A percentile compares a stretch with the other conserved stretches of the same genome.
These are phyloP conservation scores for Physcomitrium patens DNA, from an alignment of 225 moss, liverwort and hornwort species.

Conservation along the genomic window DNA sequence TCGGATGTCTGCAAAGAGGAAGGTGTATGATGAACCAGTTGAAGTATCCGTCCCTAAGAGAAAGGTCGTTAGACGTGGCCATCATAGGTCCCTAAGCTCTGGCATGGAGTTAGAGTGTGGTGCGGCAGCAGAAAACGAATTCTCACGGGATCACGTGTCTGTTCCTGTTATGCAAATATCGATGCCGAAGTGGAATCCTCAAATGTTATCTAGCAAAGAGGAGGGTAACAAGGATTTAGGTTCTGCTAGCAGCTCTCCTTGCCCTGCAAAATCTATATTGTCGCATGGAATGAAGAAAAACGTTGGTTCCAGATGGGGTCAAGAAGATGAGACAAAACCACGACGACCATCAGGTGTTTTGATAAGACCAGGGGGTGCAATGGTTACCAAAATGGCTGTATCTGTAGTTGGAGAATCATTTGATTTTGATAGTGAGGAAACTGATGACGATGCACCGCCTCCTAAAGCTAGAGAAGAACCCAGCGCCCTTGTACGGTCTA, in stretches of 20 bases:
- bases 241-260: constrained; percentile 63
- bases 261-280: constrained; percentile 41
- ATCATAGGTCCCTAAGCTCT: constrained; percentile 56
- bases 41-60: constrained; percentile 59
- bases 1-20: constrained; percentile 40
- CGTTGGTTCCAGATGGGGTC: constrained; percentile 40
- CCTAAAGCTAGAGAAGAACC: constrained; percentile 62
- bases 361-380: constrained; percentile 38
- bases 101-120: constrained; percentile 43
- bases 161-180: constrained; percentile 55
- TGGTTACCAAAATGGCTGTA: constrained; percentile 47
- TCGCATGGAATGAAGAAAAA: constrained; percentile 34
- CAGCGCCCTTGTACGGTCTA: constrained; percentile 89
- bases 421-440: constrained; percentile 47
- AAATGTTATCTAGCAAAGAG: constrained; percentile 47
- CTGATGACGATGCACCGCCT: constrained; percentile 41
- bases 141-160: constrained; percentile 43
- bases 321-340: constrained; percentile 32
- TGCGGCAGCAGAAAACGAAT: constrained; percentile 60
- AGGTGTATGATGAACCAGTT: constrained; percentile 48
- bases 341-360: constrained; percentile 48
- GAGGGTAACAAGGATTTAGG: constrained; percentile 58
- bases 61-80: constrained; percentile 70
- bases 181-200: constrained; percentile 50
- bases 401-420: constrained; percentile 47